Evolutionary conservation across 1,139 yeast species (phyloP).

Genomic region (Hansenula sp.): DNA sequence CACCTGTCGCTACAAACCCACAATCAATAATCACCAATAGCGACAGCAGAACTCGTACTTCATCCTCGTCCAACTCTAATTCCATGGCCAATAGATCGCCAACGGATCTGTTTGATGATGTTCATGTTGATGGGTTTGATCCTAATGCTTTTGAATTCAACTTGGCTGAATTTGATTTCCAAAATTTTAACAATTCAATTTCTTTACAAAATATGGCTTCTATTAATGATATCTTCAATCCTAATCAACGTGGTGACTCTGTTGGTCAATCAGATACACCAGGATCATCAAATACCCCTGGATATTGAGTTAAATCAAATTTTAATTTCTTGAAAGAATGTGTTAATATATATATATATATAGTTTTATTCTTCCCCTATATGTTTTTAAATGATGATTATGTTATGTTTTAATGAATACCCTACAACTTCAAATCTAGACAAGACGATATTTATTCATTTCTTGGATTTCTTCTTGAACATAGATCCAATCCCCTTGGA

Average conservation of each 20-base stretch:
- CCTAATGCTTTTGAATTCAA: slow-evolving; percentile 18
- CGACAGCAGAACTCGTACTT: too few species aligned
- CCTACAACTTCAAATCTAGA: too few species aligned
- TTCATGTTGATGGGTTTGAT: slow-evolving; percentile 9
- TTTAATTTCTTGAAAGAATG: too few species aligned
- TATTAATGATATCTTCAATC: slow-evolving; percentile 13
- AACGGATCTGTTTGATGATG: slow-evolving; percentile 8
- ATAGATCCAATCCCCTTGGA: slow-evolving; percentile 12
- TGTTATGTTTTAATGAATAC: background rate
- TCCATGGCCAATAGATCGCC: background rate
- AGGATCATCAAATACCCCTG: too few species aligned
- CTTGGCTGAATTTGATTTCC: slow-evolving; percentile 23
- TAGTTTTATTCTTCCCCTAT: background rate
- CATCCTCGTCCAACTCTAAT: background rate
- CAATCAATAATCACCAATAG: too few species aligned
- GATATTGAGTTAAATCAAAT: too few species aligned
- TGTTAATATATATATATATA: too few species aligned
- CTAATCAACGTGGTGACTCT: background rate
- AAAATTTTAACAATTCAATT: slow-evolving; percentile 17
- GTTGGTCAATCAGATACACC: background rate
- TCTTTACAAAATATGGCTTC: slow-evolving; percentile 20
- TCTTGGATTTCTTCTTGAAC: slow-evolving; percentile 11
- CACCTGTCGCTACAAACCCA: too few species aligned
- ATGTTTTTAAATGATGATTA: background rate
- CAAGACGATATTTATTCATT: slow-evolving; percentile 3